Percentiles rank a stretch among this genome's conserved stretches.
Evolutionary conservation across 1,284 basidiomycete species (phyloP).

Genomic region (Somion occarium): DNA sequence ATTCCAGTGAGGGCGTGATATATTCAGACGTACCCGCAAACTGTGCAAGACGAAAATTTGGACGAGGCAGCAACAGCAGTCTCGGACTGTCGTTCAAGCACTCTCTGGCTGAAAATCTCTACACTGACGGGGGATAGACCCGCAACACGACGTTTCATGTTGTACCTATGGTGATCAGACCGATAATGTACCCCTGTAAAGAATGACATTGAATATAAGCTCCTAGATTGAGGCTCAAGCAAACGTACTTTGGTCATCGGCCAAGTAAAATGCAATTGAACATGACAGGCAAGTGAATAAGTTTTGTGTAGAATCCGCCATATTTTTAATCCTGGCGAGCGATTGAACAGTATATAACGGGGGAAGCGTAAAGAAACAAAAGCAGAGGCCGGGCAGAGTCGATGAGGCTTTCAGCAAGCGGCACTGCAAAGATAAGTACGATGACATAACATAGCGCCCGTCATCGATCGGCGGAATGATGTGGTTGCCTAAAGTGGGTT

Average conservation of each 20-base stretch:
- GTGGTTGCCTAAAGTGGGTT: neutral
- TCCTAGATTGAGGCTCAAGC: neutral
- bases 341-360: neutral
- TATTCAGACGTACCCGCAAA: constrained; percentile 67
- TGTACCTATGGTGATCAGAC: constrained; percentile 96
- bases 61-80: constrained; percentile 64
- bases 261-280: constrained; percentile 81
- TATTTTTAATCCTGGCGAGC: neutral
- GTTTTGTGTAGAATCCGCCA: neutral
- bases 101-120: constrained; percentile 85
- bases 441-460: neutral
- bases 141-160: constrained; percentile 96
- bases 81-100: constrained; percentile 75
- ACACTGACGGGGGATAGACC: constrained; percentile 84
- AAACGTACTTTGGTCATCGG: constrained; percentile 79
- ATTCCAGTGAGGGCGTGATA: neutral
- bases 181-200: constrained; percentile 79
- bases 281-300: constrained; percentile 92
- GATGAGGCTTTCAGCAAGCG: neutral
- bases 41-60: constrained; percentile 64
- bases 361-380: neutral
- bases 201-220: constrained; percentile 4
- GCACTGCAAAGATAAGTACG: too few species aligned
- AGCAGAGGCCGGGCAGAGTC: neutral
- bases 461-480: neutral